Percentiles rank a stretch among this genome's conserved stretches.
These are phyloP conservation scores for Parietaria judaica DNA, from an alignment of 306 rosid species.

Conservation along the genomic window DNA sequence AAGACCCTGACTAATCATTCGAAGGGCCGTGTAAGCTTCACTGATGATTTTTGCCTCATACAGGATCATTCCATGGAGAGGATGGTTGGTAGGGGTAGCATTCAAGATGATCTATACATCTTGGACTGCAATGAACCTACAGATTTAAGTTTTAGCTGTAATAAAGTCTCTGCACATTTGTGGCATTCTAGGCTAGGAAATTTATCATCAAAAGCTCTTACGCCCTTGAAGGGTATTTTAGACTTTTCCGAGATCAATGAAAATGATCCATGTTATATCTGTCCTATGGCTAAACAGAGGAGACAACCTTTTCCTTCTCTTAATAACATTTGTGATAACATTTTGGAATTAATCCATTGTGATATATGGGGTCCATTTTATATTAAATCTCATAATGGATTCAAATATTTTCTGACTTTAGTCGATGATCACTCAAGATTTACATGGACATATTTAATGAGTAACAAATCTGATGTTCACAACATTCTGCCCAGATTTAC, in stretches of 20 bases:
- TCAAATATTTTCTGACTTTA: not conserved
- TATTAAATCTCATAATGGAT: not conserved
- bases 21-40: not conserved
- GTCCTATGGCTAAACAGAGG: not conserved
- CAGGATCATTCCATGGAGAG: not conserved
- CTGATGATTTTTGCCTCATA: not conserved
- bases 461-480: not conserved
- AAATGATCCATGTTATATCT: not conserved
- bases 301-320: not conserved
- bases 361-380: slow-evolving; percentile 5
- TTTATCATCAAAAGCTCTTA: not conserved
- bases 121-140: no score
- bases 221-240: not conserved
- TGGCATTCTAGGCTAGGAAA: slow-evolving; percentile 4
- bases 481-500: not conserved
- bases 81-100: not conserved
- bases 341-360: not conserved
- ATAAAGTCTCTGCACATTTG: not conserved
- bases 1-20: no score
- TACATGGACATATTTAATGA: not conserved
- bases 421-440: slow-evolving; percentile 3
- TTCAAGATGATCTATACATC: not conserved
- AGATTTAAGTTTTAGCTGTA: not conserved
- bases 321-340: not conserved
- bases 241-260: not conserved